Percentiles rank a stretch among this genome's conserved stretches.
Evolutionary conservation across 371 early-diverging fungal species (phyloP).

Genomic region (Rhizopus arrhizus): DNA sequence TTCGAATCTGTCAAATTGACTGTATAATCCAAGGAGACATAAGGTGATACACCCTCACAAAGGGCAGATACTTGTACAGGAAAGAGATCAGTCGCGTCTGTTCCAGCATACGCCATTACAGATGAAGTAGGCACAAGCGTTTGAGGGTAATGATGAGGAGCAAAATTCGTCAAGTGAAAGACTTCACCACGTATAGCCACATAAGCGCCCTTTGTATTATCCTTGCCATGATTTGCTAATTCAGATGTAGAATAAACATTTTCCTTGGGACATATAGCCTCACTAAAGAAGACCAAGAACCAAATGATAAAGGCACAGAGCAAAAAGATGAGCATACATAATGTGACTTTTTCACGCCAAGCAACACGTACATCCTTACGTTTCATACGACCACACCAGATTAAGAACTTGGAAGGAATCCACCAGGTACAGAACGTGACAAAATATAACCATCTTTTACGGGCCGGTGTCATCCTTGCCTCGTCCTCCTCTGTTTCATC

Average conservation of each 20-base stretch:
- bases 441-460: constrained; percentile 80
- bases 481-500: constrained; percentile 53
- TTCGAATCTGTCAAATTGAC: constrained; percentile 39
- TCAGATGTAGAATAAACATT: constrained; percentile 69
- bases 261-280: constrained; percentile 85
- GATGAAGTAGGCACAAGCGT: constrained; percentile 55
- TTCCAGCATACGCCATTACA: constrained; percentile 65
- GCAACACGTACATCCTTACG: constrained; percentile 86
- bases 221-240: constrained; percentile 42
- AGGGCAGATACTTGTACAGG: constrained; percentile 74
- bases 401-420: constrained; percentile 73
- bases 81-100: constrained; percentile 68
- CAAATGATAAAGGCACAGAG: constrained; percentile 83
- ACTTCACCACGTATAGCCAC: constrained; percentile 76
- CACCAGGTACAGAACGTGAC: constrained; percentile 90
- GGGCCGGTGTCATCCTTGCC: constrained; percentile 47
- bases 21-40: constrained; percentile 38
- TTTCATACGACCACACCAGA: constrained; percentile 75
- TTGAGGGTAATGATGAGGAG: constrained; percentile 56
- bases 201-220: constrained; percentile 44
- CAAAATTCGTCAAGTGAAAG: constrained; percentile 68
- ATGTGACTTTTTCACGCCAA: constrained; percentile 95
- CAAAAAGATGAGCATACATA: constrained; percentile 85
- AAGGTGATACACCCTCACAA: constrained; percentile 41
- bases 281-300: constrained; percentile 87